phyloP scores from a whole-genome alignment of 2,329 filamentous ascomycete genomes.

The Fusarium coffeatum region DNA sequence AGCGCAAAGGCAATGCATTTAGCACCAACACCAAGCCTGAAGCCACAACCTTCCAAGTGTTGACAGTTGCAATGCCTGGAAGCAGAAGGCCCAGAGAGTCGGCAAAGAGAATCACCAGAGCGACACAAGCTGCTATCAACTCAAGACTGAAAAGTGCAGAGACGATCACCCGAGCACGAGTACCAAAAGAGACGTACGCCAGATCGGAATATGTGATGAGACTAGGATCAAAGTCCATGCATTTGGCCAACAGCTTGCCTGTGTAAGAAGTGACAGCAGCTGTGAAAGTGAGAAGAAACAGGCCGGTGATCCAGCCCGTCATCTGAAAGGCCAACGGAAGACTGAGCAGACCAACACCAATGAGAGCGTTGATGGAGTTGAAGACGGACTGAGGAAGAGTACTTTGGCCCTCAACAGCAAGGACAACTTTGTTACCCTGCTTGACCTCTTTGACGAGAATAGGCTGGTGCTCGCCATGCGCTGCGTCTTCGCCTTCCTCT shows the following conservation, averaged over 20 bases:
- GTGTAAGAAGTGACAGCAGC: conserved; percentile 87
- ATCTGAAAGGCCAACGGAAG: conserved; percentile 89
- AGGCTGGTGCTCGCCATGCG: conserved; percentile 73
- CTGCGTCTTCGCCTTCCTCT: conserved; percentile 47
- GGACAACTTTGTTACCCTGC: conserved; percentile 85
- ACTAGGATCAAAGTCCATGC: conserved; percentile 84
- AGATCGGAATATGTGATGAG: conserved; percentile 95
- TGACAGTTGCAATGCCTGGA: conserved; percentile 72
- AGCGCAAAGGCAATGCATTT: conserved; percentile 83
- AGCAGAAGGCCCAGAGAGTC: conserved; percentile 87
- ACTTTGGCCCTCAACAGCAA: conserved; percentile 91
- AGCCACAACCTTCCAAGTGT: conserved; percentile 87
- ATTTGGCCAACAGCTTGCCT: conserved; percentile 84
- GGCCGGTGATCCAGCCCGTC: conserved; percentile 87
- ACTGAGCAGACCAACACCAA: conserved; percentile 89
- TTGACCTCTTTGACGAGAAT: conserved; percentile 90
- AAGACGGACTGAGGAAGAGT: conserved; percentile 95
- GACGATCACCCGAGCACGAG: conserved; percentile 81
- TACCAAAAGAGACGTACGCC: conserved; percentile 90
- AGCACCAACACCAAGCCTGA: conserved; percentile 82
- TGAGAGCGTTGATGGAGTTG: conserved; percentile 94
- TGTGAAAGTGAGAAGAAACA: conserved; percentile 78
- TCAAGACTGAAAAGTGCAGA: conserved; percentile 90
- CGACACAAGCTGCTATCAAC: conserved; percentile 87
- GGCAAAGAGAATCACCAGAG: conserved; percentile 90